A percentile compares a stretch with the other conserved stretches of the same genome.
Evolutionary conservation across 148 eudicot species (phyloP).

Genomic region (Fagopyrum tataricum): DNA sequence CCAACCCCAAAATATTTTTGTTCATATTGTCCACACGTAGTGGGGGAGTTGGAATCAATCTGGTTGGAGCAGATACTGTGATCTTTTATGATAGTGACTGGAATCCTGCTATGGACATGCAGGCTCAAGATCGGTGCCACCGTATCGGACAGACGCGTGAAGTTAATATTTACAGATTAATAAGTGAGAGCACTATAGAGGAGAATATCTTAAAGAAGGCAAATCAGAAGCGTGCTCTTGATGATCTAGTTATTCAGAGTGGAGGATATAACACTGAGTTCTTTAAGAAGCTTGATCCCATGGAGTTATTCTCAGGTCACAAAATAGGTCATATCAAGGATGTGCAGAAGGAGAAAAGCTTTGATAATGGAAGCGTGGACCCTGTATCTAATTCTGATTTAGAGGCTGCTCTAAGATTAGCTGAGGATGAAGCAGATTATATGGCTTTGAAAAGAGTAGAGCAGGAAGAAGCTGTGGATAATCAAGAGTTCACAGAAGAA

Average conservation of each 20-base stretch:
- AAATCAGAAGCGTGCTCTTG: conserved; percentile 97
- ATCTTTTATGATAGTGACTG: conserved; percentile 94
- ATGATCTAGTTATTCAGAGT: conserved; percentile 95
- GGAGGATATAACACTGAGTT: conserved; percentile 97
- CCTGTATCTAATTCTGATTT: conserved; percentile 73
- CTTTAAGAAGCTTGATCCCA: conserved; percentile 93
- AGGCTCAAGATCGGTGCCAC: conserved; percentile 99
- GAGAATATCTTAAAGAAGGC: conserved; percentile 96
- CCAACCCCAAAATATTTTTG: conserved; percentile 91
- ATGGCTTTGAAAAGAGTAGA: conserved; percentile 98
- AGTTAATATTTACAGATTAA: conserved; percentile 86
- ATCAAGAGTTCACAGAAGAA: conserved; percentile 96
- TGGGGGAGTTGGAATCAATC: conserved; percentile 98
- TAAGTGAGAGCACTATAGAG: conserved; percentile 94
- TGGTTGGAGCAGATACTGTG: conserved; percentile 97
- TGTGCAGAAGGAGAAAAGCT: conserved; percentile 40
- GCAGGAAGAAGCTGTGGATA: conserved; percentile 96
- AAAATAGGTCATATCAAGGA: conserved; percentile 34
- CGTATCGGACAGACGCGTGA: conserved; percentile 99
- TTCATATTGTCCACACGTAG: conserved; percentile 95
- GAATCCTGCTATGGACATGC: conserved; percentile 99
- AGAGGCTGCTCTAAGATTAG: conserved; percentile 95
- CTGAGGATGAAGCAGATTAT: conserved; percentile 99
- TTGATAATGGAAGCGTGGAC: conserved; percentile 32
- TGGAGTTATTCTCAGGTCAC: conserved; percentile 93